These are phyloP conservation scores for Articulospora tetracladia DNA, from an alignment of 495 filamentous ascomycete genomes.

Conservation along the genomic window DNA sequence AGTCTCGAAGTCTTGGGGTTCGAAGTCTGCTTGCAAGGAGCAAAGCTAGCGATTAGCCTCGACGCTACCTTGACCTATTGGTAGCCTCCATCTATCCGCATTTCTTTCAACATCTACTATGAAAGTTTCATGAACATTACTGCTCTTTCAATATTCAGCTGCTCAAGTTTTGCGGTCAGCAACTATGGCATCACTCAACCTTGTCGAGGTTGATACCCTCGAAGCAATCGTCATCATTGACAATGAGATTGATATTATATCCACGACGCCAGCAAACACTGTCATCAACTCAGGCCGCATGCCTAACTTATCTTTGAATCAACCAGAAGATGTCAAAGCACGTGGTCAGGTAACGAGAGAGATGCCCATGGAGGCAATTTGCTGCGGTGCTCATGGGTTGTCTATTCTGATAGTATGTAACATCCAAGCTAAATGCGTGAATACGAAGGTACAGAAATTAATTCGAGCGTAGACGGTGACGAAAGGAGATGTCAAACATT, in stretches of 20 bases:
- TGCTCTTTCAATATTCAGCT: no score
- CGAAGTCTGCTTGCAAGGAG: no score
- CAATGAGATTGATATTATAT: conserved; percentile 55
- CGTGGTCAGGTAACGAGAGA: conserved; percentile 43
- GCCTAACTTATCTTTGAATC: conserved; percentile 33
- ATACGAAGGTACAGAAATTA: neutral
- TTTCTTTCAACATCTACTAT: no score
- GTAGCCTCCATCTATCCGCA: no score
- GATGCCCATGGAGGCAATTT: conserved; percentile 52
- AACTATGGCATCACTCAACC: conserved; percentile 3
- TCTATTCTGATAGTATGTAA: conserved; percentile 48
- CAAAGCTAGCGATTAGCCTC: no score
- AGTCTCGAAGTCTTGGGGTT: no score
- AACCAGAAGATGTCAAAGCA: conserved; percentile 8
- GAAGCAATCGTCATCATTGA: conserved; percentile 47
- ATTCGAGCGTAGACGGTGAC: conserved; percentile 43
- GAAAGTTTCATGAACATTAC: no score
- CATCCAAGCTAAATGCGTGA: no score
- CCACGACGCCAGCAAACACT: conserved; percentile 43
- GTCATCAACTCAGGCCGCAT: conserved; percentile 42
- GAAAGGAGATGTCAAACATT: conserved; percentile 44
- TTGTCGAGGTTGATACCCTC: conserved; percentile 45
- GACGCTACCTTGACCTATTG: no score
- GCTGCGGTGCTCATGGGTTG: conserved; percentile 57
- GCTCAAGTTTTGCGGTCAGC: no score